Conservation (phyloP, 192 early-diverging fungal genomes). For the Spinellus fusiger region DNA sequence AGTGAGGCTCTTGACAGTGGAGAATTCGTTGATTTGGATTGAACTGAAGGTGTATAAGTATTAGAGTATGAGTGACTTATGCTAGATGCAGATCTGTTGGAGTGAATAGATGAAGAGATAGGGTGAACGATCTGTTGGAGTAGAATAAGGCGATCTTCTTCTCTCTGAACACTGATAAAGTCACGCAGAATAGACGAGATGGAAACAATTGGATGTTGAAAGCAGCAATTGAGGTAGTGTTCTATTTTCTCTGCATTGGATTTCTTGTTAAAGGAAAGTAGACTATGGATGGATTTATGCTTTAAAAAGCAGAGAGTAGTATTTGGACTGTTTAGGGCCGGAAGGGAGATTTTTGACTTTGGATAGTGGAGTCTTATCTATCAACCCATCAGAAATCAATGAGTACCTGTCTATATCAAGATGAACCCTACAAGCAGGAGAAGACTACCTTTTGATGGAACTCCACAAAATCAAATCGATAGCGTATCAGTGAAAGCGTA, state of each 20-base stretch:
- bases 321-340: constrained; percentile 14
- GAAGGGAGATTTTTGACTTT: constrained; percentile 25
- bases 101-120: not conserved
- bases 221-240: constrained; percentile 38
- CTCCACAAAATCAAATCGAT: constrained; percentile 30
- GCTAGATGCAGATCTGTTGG: not conserved
- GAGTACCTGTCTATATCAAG: not conserved
- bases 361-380: constrained; percentile 26
- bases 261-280: constrained; percentile 20
- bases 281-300: constrained; percentile 13
- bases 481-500: constrained; percentile 26
- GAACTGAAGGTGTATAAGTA: not conserved
- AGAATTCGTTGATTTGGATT: not conserved
- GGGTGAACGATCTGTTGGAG: not conserved
- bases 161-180: constrained; percentile 40
- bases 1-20: constrained; percentile 6
- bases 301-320: constrained; percentile 10
- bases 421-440: not conserved
- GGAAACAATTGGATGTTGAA: constrained; percentile 29
- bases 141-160: constrained; percentile 34
- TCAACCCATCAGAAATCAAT: not conserved
- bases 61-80: not conserved
- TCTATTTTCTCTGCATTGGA: constrained; percentile 49
- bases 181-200: constrained; percentile 38
- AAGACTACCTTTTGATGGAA: constrained; percentile 37